A percentile compares a stretch with the other conserved stretches of the same genome.
These are phyloP conservation scores for Chalaropsis ovoidea DNA, from an alignment of 2,329 filamentous ascomycete genomes.

Conservation along the genomic window DNA sequence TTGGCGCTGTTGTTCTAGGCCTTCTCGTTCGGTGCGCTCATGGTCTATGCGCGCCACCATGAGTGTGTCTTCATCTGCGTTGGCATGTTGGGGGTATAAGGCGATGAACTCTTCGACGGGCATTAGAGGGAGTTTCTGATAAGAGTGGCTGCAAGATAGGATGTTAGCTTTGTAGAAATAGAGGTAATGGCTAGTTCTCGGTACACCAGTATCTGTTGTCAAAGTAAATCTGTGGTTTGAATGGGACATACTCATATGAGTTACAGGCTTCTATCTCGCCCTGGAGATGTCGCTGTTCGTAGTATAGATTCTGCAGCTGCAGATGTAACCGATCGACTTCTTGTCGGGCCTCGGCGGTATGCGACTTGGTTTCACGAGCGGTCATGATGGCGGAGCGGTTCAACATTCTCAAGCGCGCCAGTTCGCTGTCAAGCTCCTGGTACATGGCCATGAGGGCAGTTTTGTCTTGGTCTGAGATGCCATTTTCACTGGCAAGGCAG, in stretches of 20 bases:
- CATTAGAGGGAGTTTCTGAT: conserved; percentile 76
- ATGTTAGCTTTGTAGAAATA: conserved; percentile 7
- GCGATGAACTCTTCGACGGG: conserved; percentile 70
- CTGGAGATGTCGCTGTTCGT: conserved; percentile 83
- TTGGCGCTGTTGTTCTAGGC: conserved; percentile 73
- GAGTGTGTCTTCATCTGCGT: conserved; percentile 63
- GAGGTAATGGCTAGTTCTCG: not conserved
- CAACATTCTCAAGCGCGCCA: conserved; percentile 69
- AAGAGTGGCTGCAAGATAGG: conserved; percentile 62
- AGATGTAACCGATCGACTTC: conserved; percentile 88
- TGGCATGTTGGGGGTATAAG: conserved; percentile 62
- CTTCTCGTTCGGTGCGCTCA: conserved; percentile 73
- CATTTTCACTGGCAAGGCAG: conserved; percentile 37
- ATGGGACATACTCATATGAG: conserved; percentile 65
- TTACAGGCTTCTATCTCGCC: conserved; percentile 87
- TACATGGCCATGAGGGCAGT: conserved; percentile 4
- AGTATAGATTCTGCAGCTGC: conserved; percentile 89
- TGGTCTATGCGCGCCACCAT: conserved; percentile 89
- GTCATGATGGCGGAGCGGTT: conserved; percentile 73
- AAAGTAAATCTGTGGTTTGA: not conserved
- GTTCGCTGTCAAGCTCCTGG: conserved; percentile 43
- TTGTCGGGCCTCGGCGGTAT: conserved; percentile 76
- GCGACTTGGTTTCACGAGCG: conserved; percentile 74
- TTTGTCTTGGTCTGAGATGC: conserved; percentile 28
- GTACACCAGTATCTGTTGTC: not conserved